These are phyloP conservation scores for Aspergillus sp. DNA, from an alignment of 2,329 filamentous ascomycete genomes.

Conservation along the genomic window DNA sequence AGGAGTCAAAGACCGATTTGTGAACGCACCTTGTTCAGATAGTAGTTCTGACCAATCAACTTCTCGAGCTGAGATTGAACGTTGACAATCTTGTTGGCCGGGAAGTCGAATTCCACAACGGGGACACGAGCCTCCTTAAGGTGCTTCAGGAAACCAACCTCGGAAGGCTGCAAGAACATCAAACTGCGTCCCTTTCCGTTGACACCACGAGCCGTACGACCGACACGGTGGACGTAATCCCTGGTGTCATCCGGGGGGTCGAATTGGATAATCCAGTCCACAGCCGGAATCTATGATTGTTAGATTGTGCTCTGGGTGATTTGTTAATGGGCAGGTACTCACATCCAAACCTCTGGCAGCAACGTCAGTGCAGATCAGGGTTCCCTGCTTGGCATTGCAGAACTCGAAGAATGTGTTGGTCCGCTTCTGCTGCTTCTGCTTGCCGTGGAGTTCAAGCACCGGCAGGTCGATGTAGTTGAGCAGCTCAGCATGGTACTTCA, in stretches of 20 bases:
- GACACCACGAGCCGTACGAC: constrained; percentile 84
- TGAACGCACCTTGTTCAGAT: constrained; percentile 81
- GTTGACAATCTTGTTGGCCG: constrained; percentile 85
- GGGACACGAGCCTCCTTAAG: constrained; percentile 90
- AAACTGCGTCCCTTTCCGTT: constrained; percentile 83
- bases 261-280: constrained; percentile 96
- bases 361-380: constrained; percentile 93
- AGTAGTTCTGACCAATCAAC: constrained; percentile 93
- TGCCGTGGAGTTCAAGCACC: constrained; percentile 83
- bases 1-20: too few relatives aligned
- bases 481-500: constrained; percentile 93
- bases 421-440: constrained; percentile 98
- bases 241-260: constrained; percentile 89
- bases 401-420: constrained; percentile 99
- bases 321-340: constrained; percentile 33
- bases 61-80: constrained; percentile 91
- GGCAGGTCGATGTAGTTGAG: constrained; percentile 97
- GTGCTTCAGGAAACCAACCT: constrained; percentile 89
- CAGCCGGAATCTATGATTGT: constrained; percentile 71
- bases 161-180: constrained; percentile 89
- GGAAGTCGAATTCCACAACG: constrained; percentile 95
- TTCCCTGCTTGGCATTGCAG: constrained; percentile 78
- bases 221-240: constrained; percentile 94
- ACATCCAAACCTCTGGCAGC: constrained; percentile 90
- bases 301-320: constrained; percentile 17